A percentile compares a stretch with the other conserved stretches of the same genome.
Evolutionary conservation across 306 rosid species (phyloP).

Genomic region (Pterocarpus santalinus): DNA sequence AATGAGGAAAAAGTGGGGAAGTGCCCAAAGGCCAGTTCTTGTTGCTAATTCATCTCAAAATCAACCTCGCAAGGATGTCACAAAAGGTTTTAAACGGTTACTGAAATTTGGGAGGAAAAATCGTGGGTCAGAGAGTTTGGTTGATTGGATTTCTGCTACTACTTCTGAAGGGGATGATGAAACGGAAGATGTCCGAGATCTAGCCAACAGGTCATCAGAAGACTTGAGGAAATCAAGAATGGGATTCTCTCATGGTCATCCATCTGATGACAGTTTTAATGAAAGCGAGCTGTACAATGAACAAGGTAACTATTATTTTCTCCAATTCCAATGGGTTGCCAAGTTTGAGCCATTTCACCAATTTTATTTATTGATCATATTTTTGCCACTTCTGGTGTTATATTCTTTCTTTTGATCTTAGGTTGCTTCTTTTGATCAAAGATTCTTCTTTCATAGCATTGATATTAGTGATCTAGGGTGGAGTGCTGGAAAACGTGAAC

Average conservation of each 20-base stretch:
- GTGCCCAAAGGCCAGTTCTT: conserved; percentile 88
- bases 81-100: conserved; percentile 91
- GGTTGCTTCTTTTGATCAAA: conserved; percentile 5
- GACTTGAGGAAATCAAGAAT: conserved; percentile 97
- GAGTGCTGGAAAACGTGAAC: background rate
- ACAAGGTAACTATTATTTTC: conserved; percentile 70
- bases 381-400: conserved; percentile 20
- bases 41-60: conserved; percentile 79
- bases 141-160: conserved; percentile 98
- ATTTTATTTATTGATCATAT: background rate
- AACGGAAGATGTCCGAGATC: conserved; percentile 93
- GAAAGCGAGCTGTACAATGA: conserved; percentile 85
- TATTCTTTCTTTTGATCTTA: conserved; percentile 7
- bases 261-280: conserved; percentile 83
- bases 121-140: conserved; percentile 88
- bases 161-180: conserved; percentile 99
- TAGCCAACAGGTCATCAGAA: conserved; percentile 83
- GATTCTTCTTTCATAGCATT: conserved; percentile 17
- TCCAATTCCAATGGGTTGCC: conserved; percentile 25
- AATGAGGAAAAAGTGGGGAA: conserved; percentile 99
- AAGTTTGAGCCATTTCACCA: conserved; percentile 6
- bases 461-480: conserved; percentile 1
- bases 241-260: conserved; percentile 90
- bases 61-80: conserved; percentile 92
- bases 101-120: conserved; percentile 92